Evolutionary conservation across 2,329 filamentous ascomycete species (phyloP).

Genomic region (Trichoderma afroharzianum): DNA sequence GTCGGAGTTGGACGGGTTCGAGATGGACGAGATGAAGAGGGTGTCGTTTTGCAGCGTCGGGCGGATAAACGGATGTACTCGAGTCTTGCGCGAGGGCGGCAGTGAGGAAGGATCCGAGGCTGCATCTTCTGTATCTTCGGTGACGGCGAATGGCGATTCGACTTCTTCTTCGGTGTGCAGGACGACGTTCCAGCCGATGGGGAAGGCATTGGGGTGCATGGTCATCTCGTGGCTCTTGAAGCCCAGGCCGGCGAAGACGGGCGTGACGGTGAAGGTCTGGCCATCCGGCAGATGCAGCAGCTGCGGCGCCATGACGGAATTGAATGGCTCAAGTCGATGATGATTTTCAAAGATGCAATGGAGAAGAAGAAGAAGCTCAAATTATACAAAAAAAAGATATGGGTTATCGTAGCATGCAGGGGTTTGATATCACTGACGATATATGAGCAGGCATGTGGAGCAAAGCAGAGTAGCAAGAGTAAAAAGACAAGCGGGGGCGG

Average conservation of each 20-base stretch:
- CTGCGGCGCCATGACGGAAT: constrained; percentile 34
- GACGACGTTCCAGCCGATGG: constrained; percentile 86
- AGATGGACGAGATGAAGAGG: constrained; percentile 89
- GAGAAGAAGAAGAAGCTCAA: not conserved
- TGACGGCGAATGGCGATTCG: constrained; percentile 20
- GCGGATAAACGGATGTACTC: constrained; percentile 50
- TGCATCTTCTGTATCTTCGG: constrained; percentile 26
- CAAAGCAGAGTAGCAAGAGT: not conserved
- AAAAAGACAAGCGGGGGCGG: not conserved
- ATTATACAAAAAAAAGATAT: not conserved
- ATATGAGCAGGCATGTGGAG: not conserved
- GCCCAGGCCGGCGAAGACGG: constrained; percentile 86
- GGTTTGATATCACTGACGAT: not conserved
- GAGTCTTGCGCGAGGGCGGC: constrained; percentile 15
- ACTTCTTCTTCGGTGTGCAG: constrained; percentile 62
- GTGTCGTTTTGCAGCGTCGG: constrained; percentile 78
- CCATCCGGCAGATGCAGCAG: constrained; percentile 79
- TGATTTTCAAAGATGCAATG: not conserved
- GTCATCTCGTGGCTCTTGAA: constrained; percentile 81
- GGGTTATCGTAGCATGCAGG: not conserved
- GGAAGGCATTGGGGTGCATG: constrained; percentile 66
- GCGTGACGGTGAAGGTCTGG: constrained; percentile 73
- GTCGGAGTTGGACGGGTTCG: constrained; percentile 74
- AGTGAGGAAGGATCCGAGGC: not conserved
- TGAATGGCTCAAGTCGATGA: not conserved